phyloP scores from a whole-genome alignment of 2,329 filamentous ascomycete species.

The Ophiocordyceps unilateralis region DNA sequence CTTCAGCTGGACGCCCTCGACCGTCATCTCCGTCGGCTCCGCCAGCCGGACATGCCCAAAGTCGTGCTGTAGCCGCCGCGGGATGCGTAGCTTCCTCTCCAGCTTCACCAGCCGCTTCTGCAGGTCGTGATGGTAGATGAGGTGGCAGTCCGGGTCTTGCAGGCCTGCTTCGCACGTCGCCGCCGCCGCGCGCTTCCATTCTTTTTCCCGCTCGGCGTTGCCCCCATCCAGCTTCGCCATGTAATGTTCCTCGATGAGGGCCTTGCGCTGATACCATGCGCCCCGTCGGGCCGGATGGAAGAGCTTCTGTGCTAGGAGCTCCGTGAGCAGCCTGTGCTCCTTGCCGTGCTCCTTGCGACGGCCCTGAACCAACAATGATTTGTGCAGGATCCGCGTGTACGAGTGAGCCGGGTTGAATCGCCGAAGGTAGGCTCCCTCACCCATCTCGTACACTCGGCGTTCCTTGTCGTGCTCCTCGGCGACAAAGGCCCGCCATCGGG shows the following conservation, averaged over 20 bases:
- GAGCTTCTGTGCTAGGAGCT: constrained; percentile 62
- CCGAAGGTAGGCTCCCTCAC: constrained; percentile 76
- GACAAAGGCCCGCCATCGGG: constrained; percentile 62
- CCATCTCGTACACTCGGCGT: constrained; percentile 56
- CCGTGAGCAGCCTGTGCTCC: constrained; percentile 57
- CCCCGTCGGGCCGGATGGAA: constrained; percentile 78
- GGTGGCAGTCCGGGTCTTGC: constrained; percentile 74
- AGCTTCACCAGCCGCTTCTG: constrained; percentile 89
- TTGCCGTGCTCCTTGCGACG: constrained; percentile 64
- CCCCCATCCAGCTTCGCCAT: constrained; percentile 48
- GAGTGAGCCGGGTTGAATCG: constrained; percentile 85
- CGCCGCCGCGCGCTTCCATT: constrained; percentile 64
- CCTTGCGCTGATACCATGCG: constrained; percentile 91
- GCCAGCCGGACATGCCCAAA: constrained; percentile 72
- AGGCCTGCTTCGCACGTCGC: constrained; percentile 73
- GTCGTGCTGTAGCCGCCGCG: constrained; percentile 76
- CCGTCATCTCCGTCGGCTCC: constrained; percentile 56
- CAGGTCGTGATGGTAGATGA: constrained; percentile 86
- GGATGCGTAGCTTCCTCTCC: constrained; percentile 67
- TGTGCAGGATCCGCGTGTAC: constrained; percentile 85
- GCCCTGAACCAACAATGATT: constrained; percentile 62
- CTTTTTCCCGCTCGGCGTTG: constrained; percentile 39
- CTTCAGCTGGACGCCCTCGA: constrained; percentile 65
- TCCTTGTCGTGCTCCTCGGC: constrained; percentile 64
- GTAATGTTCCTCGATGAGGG: constrained; percentile 87